Evolutionary conservation across 495 filamentous ascomycete genomes (phyloP).

Genomic region (Aspergillus avenaceus): DNA sequence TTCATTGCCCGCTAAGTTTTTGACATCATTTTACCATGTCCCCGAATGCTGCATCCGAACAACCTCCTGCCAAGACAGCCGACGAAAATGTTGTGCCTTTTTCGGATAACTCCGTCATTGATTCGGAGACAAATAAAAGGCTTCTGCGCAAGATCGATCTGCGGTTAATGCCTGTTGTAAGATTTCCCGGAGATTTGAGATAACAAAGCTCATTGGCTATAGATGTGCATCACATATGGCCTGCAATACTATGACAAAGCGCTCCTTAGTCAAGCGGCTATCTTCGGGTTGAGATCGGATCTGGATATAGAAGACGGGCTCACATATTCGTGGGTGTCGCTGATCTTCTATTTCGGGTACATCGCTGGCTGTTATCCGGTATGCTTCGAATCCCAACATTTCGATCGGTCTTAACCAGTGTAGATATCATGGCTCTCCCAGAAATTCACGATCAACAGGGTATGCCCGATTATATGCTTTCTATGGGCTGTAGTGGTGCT

Average conservation of each 20-base stretch:
- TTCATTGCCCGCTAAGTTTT: no score
- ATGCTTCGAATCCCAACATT: slow-evolving; percentile 1
- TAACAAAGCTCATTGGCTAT: no score
- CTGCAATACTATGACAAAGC: slow-evolving; percentile 13
- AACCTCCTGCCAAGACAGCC: no score
- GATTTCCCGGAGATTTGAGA: no score
- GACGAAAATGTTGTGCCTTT: background rate
- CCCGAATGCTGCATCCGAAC: no score
- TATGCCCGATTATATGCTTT: slow-evolving; percentile 9
- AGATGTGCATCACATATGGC: no score
- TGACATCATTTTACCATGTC: no score
- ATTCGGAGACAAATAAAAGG: slow-evolving; percentile 9
- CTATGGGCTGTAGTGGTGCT: slow-evolving; percentile 7
- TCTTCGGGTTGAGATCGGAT: slow-evolving; percentile 9
- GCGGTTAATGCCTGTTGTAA: slow-evolving; percentile 7
- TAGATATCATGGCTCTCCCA: slow-evolving; percentile 10
- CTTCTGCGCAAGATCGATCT: slow-evolving; percentile 11
- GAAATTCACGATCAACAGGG: slow-evolving; percentile 9
- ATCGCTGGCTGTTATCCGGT: slow-evolving; percentile 9
- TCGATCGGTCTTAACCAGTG: background rate
- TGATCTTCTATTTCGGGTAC: slow-evolving; percentile 14
- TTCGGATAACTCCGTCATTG: background rate
- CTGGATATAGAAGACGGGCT: slow-evolving; percentile 4
- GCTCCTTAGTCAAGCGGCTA: slow-evolving; percentile 8
- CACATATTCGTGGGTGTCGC: slow-evolving; percentile 10